Conservation (phyloP, 2,329 filamentous ascomycete species). For the Fusarium anguioides region DNA sequence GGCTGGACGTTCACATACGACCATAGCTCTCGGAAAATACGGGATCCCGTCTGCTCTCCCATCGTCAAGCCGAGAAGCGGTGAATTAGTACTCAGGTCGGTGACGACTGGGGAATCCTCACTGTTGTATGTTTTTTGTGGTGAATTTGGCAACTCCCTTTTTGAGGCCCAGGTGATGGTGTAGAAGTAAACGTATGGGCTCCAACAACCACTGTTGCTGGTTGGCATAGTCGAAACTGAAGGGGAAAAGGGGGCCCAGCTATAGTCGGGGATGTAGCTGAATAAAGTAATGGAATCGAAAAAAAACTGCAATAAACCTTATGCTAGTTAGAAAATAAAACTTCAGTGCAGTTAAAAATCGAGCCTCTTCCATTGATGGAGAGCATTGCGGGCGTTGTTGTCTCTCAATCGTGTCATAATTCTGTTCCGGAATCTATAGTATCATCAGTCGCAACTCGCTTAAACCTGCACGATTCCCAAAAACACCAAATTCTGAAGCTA, state of each 20-base stretch:
- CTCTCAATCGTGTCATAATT: not conserved
- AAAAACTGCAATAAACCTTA: too few species aligned
- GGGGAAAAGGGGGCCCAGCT: too few species aligned
- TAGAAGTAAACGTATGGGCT: too few species aligned
- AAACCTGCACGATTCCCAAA: not conserved
- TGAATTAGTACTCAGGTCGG: not conserved
- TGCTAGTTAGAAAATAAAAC: too few species aligned
- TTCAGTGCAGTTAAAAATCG: too few species aligned
- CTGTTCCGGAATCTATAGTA: not conserved
- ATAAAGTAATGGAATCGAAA: too few species aligned
- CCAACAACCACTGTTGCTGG: too few species aligned
- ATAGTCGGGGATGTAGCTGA: too few species aligned
- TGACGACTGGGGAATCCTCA: not conserved
- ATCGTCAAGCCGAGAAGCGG: not conserved
- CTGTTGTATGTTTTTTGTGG: not conserved
- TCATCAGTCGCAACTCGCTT: not conserved
- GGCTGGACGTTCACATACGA: not conserved
- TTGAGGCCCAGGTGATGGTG: too few species aligned
- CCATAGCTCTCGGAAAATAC: conserved; percentile 5
- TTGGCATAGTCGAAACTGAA: too few species aligned
- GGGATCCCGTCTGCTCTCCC: not conserved
- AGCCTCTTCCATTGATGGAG: not conserved
- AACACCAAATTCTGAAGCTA: not conserved
- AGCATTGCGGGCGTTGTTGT: not conserved
- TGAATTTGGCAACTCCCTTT: too few species aligned